A percentile compares a stretch with the other conserved stretches of the same genome.
Evolutionary conservation across 1,139 yeast genomes (phyloP).

Genomic region (Yamadazyma conglobata): DNA sequence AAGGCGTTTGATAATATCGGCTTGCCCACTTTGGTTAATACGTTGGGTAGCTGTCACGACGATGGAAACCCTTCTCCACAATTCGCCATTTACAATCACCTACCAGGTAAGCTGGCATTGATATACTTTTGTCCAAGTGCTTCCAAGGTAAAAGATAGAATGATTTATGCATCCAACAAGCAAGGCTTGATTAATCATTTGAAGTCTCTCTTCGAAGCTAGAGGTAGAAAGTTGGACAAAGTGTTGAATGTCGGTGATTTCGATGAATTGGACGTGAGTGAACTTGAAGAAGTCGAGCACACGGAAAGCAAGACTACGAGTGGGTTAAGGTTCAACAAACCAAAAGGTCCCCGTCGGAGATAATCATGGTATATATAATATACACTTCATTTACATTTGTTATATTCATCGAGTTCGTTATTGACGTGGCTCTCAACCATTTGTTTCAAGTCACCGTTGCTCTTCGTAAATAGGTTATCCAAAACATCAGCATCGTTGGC

Average conservation of each 20-base stretch:
- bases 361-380: slow-evolving; percentile 14
- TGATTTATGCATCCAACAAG: slow-evolving; percentile 87
- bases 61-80: slow-evolving; percentile 30
- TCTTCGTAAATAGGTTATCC: slow-evolving; percentile 18
- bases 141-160: slow-evolving; percentile 83
- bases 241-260: slow-evolving; percentile 67
- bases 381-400: not conserved
- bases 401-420: slow-evolving; percentile 16
- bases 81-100: slow-evolving; percentile 54
- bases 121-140: slow-evolving; percentile 89
- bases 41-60: slow-evolving; percentile 15
- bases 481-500: slow-evolving; percentile 11
- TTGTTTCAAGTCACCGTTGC: slow-evolving; percentile 16
- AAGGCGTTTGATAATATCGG: slow-evolving; percentile 15
- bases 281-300: slow-evolving; percentile 20
- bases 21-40: slow-evolving; percentile 19
- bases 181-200: slow-evolving; percentile 60
- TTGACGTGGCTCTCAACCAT: slow-evolving; percentile 24
- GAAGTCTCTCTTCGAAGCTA: slow-evolving; percentile 26
- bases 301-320: slow-evolving; percentile 14
- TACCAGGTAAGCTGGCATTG: slow-evolving; percentile 41
- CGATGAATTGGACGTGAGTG: slow-evolving; percentile 53
- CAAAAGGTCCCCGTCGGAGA: slow-evolving; percentile 55
- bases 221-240: slow-evolving; percentile 26
- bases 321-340: slow-evolving; percentile 44